These are phyloP conservation scores for Ophiostoma angusticollis DNA, from an alignment of 2,329 filamentous ascomycete genomes.

Conservation along the genomic window DNA sequence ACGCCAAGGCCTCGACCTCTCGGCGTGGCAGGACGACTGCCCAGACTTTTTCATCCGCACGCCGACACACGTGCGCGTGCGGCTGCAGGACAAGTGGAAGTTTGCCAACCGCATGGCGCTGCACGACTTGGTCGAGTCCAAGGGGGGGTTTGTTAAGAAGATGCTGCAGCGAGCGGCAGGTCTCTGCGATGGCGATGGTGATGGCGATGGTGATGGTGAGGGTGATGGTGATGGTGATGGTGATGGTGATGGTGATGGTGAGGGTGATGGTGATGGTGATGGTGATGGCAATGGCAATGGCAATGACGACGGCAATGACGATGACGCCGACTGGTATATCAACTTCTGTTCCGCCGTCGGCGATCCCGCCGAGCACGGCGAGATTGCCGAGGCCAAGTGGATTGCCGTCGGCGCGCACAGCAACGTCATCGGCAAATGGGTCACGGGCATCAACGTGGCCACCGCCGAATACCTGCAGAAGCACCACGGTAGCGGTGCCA, in stretches of 20 bases:
- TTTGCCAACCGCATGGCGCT: conserved; percentile 26
- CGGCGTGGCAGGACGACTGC: conserved; percentile 51
- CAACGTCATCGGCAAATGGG: conserved; percentile 26
- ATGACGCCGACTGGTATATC: conserved; percentile 18
- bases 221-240: conserved; percentile 14
- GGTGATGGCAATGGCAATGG: conserved; percentile 10
- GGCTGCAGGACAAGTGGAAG: conserved; percentile 35
- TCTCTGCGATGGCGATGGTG: background rate
- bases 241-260: no score
- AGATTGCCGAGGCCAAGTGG: conserved; percentile 28
- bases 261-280: no score
- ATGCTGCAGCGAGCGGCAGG: conserved; percentile 24
- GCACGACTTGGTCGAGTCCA: conserved; percentile 25
- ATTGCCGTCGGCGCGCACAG: conserved; percentile 32
- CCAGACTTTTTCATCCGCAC: conserved; percentile 39
- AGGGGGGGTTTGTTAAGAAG: conserved; percentile 24
- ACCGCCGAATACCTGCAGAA: conserved; percentile 22
- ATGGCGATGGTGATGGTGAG: conserved; percentile 14
- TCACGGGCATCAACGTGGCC: conserved; percentile 29
- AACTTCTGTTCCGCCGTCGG: conserved; percentile 31
- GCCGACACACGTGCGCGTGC: conserved; percentile 23
- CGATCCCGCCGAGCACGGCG: conserved; percentile 23
- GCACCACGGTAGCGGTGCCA: conserved; percentile 9
- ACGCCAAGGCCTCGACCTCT: conserved; percentile 25
- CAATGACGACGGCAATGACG: conserved; percentile 11